Conservation (phyloP, 257 asterid species). For the Penstemon barbatus region DNA sequence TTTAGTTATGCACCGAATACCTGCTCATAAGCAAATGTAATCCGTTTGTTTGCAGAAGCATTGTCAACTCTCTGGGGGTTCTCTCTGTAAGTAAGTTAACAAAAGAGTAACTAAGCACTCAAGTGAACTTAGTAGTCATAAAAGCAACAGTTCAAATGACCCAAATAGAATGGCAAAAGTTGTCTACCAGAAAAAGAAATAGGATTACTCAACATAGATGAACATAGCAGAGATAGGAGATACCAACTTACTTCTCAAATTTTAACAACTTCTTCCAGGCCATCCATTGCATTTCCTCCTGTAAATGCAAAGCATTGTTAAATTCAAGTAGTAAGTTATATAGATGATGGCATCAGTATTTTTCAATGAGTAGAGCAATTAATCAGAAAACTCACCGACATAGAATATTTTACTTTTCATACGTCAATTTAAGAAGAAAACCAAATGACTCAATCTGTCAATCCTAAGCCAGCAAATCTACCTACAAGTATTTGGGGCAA, state of each 20-base stretch:
- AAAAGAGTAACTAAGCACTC: conserved; percentile 4
- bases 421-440: conserved; percentile 20
- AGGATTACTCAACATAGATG: background rate
- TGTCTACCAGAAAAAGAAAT: too few species aligned
- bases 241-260: conserved; percentile 77
- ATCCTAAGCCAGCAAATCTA: conserved; percentile 9
- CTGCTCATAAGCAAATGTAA: conserved; percentile 88
- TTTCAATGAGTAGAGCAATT: conserved; percentile 11
- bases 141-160: conserved; percentile 1
- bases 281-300: conserved; percentile 95
- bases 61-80: conserved; percentile 96
- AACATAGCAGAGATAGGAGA: conserved; percentile 24
- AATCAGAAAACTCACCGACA: conserved; percentile 2
- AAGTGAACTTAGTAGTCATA: background rate
- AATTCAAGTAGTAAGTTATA: conserved; percentile 13
- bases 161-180: background rate
- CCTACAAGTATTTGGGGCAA: conserved; percentile 13
- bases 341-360: conserved; percentile 1
- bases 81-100: conserved; percentile 54
- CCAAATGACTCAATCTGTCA: background rate
- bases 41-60: conserved; percentile 74
- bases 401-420: background rate
- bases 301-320: conserved; percentile 28
- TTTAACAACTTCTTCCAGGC: conserved; percentile 82
- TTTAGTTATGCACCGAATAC: conserved; percentile 40